Conservation (phyloP, 768 basidiomycete genomes). For the Panellus pusillus region DNA sequence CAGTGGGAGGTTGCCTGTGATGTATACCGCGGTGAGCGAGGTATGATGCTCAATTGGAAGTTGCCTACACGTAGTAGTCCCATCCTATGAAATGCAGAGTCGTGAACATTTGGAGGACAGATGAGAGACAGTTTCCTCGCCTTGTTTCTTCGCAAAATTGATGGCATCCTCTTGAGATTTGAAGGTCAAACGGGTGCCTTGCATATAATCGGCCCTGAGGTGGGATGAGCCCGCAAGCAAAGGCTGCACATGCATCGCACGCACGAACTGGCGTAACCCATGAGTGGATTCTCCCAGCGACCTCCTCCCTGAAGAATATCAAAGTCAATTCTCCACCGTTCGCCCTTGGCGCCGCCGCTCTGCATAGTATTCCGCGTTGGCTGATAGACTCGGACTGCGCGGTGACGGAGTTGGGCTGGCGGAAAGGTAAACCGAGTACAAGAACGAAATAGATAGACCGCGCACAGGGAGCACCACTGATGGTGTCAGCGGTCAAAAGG, state of each 20-base stretch:
- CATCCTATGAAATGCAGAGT: constrained; percentile 58
- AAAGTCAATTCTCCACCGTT: constrained; percentile 94
- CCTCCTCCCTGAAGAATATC: constrained; percentile 87
- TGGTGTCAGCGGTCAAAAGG: constrained; percentile 74
- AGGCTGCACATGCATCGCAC: constrained; percentile 24
- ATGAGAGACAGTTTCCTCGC: constrained; percentile 35
- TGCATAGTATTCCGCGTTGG: constrained; percentile 95
- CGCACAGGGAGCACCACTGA: constrained; percentile 86
- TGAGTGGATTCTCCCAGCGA: constrained; percentile 97
- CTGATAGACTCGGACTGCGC: constrained; percentile 88
- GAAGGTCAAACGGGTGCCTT: constrained; percentile 84
- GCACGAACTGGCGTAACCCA: constrained; percentile 96
- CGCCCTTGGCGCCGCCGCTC: constrained; percentile 81
- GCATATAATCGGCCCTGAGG: constrained; percentile 90
- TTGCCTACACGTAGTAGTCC: constrained; percentile 86
- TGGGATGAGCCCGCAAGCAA: constrained; percentile 2
- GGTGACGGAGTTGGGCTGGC: constrained; percentile 80
- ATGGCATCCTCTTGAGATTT: constrained; percentile 86
- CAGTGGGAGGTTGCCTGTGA: constrained; percentile 54
- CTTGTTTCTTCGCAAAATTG: constrained; percentile 97
- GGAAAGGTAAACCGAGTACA: neutral
- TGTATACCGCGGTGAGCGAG: constrained; percentile 12
- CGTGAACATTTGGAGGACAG: constrained; percentile 12
- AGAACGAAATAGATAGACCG: neutral
- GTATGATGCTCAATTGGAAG: constrained; percentile 13